phyloP scores from a whole-genome alignment of 2,329 filamentous ascomycete genomes.

The Colletotrichum agaves region DNA sequence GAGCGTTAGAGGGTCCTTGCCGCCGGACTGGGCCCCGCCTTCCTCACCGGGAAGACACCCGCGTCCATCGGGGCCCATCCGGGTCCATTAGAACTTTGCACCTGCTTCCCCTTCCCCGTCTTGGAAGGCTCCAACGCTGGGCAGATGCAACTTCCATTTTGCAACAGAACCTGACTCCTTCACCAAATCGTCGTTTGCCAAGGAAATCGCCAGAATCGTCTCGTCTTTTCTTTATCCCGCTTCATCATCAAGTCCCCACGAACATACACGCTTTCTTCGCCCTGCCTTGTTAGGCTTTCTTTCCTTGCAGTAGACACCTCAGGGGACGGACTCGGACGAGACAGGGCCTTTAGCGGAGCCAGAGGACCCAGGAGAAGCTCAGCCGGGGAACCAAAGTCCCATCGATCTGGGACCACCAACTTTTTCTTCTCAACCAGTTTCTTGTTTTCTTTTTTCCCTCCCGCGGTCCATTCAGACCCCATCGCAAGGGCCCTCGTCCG shows the following conservation, averaged over 20 bases:
- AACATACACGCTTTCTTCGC: neutral
- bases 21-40: neutral
- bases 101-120: neutral
- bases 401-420: slow-evolving; percentile 26
- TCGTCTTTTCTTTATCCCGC: slow-evolving; percentile 10
- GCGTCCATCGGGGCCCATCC: neutral
- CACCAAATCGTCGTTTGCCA: too few relatives aligned
- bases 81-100: neutral
- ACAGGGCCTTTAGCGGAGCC: too few relatives aligned
- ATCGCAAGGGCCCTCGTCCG: neutral
- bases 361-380: slow-evolving; percentile 4
- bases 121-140: too few relatives aligned
- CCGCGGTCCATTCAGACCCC: neutral
- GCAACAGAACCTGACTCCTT: too few relatives aligned
- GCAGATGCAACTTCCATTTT: too few relatives aligned
- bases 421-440: slow-evolving; percentile 3
- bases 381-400: slow-evolving; percentile 32
- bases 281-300: neutral
- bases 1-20: neutral
- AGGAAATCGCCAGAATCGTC: neutral
- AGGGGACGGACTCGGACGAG: neutral
- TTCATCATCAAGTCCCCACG: neutral
- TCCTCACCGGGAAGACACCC: neutral
- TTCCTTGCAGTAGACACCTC: slow-evolving; percentile 19
- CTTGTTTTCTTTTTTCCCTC: slow-evolving; percentile 15